Base-by-base conservation (phyloP, 2,329 filamentous ascomycete species). In the Aureobasidium mangrovei region DNA sequence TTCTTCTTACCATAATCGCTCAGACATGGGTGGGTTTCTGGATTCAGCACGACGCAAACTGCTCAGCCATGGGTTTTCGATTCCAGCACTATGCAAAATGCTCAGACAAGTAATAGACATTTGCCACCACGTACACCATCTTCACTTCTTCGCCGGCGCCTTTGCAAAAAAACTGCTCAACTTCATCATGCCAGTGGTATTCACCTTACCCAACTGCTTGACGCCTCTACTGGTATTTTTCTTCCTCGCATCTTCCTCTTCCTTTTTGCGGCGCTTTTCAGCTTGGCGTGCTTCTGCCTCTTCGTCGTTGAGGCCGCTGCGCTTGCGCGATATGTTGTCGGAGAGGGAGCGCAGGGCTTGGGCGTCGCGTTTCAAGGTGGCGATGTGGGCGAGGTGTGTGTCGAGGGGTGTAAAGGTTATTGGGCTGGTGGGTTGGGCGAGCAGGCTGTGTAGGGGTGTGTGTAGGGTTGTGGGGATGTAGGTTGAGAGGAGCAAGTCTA, bases 131-230 rank as follows among this genome's bases (percentile, higher is more conserved):
- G 18, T 18, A 18, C 18, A 18, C 18, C 18, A 18, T 18, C 18
- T 18, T 18, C 18, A 45, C 36, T 54, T 54, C 39, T 69, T 70
- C 29, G 53, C 58, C 7, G 63, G 59, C 52, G 72, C 73, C 72
- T 91, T 94, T 57, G 82, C 82, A 69, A 98, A 98, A 72, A 98
- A 98, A 58, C 84, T 81, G 66, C 88, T 95, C 80, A 98, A 80
- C 75, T 97, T 98, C 78, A 87, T 93, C 93, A 98, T 98, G 1
- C 93, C 93, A 26, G 73, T 81, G 0, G 86, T 91, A 70, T 97
- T 87, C 45, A 91, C 91, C 73, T 97, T 98, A 68, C 86, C 86
- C 64, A 98, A 68, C 45, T 91, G 80, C 66, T 83, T 84, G 1
- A 96, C 82, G 0, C 82, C 91, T 29, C 83, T 77, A 58, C 86